These are phyloP conservation scores for Spathaspora arborariae DNA, from an alignment of 805 yeast genomes.

Conservation along the genomic window DNA sequence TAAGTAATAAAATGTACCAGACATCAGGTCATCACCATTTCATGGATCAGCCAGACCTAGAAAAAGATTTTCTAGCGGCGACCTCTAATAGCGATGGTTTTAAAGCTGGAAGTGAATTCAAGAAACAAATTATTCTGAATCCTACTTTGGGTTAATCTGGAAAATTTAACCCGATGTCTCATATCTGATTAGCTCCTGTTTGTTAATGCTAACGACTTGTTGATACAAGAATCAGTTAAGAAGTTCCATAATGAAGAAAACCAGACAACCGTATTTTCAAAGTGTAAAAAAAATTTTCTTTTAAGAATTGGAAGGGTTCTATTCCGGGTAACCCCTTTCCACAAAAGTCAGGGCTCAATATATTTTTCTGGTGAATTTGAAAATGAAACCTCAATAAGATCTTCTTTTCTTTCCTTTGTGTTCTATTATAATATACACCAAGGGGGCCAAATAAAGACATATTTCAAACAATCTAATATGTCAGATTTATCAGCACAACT, in stretches of 20 bases:
- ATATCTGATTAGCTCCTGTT: conserved; percentile 19
- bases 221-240: conserved; percentile 8
- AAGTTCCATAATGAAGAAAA: conserved; percentile 8
- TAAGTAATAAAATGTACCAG: conserved; percentile 52
- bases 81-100: conserved; percentile 99
- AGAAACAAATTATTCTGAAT: not conserved
- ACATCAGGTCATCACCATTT: conserved; percentile 94
- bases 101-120: conserved; percentile 58
- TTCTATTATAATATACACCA: not conserved
- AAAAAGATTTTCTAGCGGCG: conserved; percentile 58
- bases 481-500: conserved; percentile 41
- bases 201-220: conserved; percentile 20
- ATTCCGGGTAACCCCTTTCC: conserved; percentile 2
- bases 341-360: not conserved
- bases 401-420: conserved; percentile 2
- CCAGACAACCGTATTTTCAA: not conserved
- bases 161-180: conserved; percentile 13
- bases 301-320: not conserved
- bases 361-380: not conserved
- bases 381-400: not conserved
- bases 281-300: not conserved
- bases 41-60: conserved; percentile 73
- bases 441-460: not conserved
- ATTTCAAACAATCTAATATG: conserved; percentile 12
- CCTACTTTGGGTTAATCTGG: conserved; percentile 18